Evolutionary conservation across 495 filamentous ascomycete genomes (phyloP).

Genomic region (Platismatia glauca): DNA sequence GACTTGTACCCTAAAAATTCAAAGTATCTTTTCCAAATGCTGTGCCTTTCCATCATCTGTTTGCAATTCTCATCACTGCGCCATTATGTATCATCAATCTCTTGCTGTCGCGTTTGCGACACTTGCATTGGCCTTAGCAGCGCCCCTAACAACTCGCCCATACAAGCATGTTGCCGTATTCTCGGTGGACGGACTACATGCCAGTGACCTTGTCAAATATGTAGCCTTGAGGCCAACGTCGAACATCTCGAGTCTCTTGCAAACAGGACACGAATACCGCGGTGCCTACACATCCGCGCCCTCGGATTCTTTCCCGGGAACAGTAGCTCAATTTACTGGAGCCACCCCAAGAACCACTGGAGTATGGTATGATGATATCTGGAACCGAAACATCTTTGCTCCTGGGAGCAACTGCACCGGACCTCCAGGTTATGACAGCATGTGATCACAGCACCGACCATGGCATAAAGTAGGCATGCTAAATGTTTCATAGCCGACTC

Average conservation of each 20-base stretch:
- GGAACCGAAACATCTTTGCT: constrained; percentile 22
- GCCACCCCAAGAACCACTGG: constrained; percentile 29
- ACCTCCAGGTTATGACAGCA: constrained; percentile 27
- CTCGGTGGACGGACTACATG: constrained; percentile 26
- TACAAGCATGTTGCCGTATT: constrained; percentile 29
- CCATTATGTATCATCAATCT: neutral
- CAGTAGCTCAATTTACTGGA: constrained; percentile 26
- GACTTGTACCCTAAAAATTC: neutral
- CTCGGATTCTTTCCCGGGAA: constrained; percentile 32
- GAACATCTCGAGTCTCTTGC: constrained; percentile 25
- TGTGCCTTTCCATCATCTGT: neutral
- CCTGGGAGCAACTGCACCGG: constrained; percentile 26
- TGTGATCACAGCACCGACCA: neutral
- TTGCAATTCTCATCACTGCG: neutral
- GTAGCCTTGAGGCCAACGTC: constrained; percentile 25
- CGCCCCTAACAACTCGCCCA: neutral
- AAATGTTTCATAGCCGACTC: constrained; percentile 21
- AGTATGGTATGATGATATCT: constrained; percentile 34
- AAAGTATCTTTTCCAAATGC: neutral
- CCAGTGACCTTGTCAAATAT: constrained; percentile 27
- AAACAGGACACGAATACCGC: constrained; percentile 28
- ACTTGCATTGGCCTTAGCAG: neutral
- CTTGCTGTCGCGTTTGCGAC: neutral
- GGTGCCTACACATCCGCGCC: constrained; percentile 27
- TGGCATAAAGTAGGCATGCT: neutral